Evolutionary conservation across 352 stramenopile genomes (phyloP).

Genomic region (Phytopythium helicoides): DNA sequence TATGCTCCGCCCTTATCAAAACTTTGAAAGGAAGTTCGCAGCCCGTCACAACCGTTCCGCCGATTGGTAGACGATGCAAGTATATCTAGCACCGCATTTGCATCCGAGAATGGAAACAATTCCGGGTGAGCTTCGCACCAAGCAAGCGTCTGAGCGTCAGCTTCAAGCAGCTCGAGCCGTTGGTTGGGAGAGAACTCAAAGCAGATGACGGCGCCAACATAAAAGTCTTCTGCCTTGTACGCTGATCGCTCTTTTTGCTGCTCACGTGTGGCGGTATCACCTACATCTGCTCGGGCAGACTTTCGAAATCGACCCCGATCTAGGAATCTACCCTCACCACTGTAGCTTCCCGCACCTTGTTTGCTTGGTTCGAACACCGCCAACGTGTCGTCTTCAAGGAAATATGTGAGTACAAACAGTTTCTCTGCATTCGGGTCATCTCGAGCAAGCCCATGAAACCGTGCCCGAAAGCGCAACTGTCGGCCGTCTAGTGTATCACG

Average conservation of each 20-base stretch:
- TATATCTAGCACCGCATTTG: conserved; percentile 7
- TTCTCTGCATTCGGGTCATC: conserved; percentile 44
- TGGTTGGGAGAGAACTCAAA: conserved; percentile 77
- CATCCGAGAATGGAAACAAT: conserved; percentile 59
- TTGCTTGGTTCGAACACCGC: conserved; percentile 69
- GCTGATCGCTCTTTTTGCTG: conserved; percentile 28
- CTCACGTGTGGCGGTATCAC: conserved; percentile 26
- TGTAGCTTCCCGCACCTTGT: conserved; percentile 57
- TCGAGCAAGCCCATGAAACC: conserved; percentile 37
- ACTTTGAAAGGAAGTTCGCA: neutral
- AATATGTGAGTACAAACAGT: conserved; percentile 80
- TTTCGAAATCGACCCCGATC: conserved; percentile 73
- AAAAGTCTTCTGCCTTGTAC: conserved; percentile 63
- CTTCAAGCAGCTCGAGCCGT: conserved; percentile 66
- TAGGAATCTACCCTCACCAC: conserved; percentile 62
- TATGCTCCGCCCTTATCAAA: neutral
- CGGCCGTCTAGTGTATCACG: conserved; percentile 55
- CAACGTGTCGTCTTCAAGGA: conserved; percentile 77
- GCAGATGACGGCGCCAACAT: conserved; percentile 57
- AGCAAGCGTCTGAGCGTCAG: conserved; percentile 69
- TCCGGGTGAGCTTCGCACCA: conserved; percentile 77
- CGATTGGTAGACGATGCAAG: neutral
- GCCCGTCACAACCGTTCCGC: neutral
- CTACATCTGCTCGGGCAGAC: conserved; percentile 9
- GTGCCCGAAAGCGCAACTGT: conserved; percentile 71